phyloP scores from a whole-genome alignment of 768 basidiomycete species.

The Panellus pusillus region DNA sequence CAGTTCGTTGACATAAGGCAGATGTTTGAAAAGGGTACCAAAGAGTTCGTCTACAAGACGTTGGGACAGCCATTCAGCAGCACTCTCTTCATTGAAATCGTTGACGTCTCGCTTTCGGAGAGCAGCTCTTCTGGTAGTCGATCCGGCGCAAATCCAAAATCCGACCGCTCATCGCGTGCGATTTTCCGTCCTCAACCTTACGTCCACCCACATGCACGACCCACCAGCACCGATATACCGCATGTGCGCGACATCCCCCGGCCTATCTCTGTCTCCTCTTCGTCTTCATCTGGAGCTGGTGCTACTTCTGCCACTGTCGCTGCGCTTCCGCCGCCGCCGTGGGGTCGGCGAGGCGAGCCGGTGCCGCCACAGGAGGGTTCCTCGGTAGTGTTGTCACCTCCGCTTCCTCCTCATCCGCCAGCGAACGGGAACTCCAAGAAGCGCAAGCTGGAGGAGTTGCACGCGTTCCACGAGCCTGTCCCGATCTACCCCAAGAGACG shows the following conservation, averaged over 20 bases:
- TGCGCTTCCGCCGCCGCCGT: constrained; percentile 12
- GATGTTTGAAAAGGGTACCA: constrained; percentile 76
- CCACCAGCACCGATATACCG: neutral
- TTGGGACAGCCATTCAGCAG: constrained; percentile 61
- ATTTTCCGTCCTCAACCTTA: constrained; percentile 18
- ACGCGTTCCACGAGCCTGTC: constrained; percentile 17
- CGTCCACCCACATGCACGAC: constrained; percentile 14
- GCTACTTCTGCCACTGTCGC: neutral
- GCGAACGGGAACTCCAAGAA: constrained; percentile 12
- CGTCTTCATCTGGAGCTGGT: neutral
- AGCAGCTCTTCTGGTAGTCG: neutral
- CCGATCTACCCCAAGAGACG: constrained; percentile 20
- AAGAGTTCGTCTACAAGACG: constrained; percentile 68
- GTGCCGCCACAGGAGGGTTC: neutral
- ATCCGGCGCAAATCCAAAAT: neutral
- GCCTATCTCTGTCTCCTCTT: neutral
- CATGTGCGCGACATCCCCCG: neutral
- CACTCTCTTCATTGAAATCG: constrained; percentile 75
- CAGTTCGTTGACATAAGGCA: constrained; percentile 69
- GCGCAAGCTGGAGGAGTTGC: constrained; percentile 22
- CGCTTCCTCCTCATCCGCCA: neutral
- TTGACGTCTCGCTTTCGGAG: constrained; percentile 35
- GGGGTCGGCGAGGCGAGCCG: constrained; percentile 8
- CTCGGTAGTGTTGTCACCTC: no score
- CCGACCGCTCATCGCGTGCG: constrained; percentile 7